Evolutionary conservation across 179 eudicot species (phyloP).

Genomic region (Beta corolliflora): DNA sequence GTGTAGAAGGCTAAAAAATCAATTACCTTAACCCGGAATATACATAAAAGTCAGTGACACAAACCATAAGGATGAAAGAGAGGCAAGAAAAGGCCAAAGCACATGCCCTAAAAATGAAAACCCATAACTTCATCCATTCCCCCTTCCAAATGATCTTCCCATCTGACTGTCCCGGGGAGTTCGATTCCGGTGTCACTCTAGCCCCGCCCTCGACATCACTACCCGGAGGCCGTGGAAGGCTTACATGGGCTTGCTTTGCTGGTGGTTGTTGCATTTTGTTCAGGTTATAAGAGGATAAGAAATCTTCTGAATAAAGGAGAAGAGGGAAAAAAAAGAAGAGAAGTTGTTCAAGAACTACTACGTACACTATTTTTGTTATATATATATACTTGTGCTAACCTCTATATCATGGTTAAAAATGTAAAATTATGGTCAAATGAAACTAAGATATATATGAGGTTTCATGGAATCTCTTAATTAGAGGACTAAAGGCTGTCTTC

Average conservation of each 20-base stretch:
- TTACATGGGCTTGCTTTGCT: neutral
- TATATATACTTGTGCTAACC: neutral
- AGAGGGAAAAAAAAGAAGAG: neutral
- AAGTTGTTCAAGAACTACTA: neutral
- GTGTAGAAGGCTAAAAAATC: neutral
- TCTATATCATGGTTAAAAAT: neutral
- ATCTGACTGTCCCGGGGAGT: slow-evolving; percentile 36
- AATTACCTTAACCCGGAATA: slow-evolving; percentile 53
- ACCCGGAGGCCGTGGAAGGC: neutral
- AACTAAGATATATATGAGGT: too few species aligned
- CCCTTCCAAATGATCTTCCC: slow-evolving; percentile 45
- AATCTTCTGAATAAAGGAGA: neutral
- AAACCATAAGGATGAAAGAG: slow-evolving; percentile 65
- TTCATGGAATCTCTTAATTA: too few species aligned
- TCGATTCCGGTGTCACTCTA: neutral
- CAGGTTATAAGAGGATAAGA: neutral
- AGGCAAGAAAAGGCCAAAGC: slow-evolving; percentile 59
- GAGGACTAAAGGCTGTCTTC: neutral
- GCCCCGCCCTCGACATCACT: neutral
- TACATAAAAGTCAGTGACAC: slow-evolving; percentile 38
- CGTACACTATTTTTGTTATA: neutral
- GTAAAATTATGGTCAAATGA: neutral
- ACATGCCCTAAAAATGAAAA: slow-evolving; percentile 37
- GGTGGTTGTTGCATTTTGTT: slow-evolving; percentile 13
- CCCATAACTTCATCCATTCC: slow-evolving; percentile 44